Conservation (phyloP, 768 basidiomycete species). For the Leccinum truebloodii region DNA sequence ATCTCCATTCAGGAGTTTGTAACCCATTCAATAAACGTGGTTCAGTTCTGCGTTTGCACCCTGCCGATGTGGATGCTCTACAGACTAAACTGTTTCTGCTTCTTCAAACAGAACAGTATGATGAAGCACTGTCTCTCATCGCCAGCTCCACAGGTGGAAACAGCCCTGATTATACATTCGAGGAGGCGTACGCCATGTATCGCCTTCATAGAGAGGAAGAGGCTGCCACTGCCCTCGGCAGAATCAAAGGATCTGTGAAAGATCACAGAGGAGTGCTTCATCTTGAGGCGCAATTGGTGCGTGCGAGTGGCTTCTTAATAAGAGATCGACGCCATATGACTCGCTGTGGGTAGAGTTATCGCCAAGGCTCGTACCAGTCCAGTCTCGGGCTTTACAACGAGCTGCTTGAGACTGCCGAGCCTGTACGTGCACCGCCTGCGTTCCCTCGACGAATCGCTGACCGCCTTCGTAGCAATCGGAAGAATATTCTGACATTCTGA, state of each 20-base stretch:
- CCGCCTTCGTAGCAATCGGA: constrained; percentile 63
- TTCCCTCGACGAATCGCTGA: constrained; percentile 3
- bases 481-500: constrained; percentile 84
- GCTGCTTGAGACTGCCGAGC: constrained; percentile 74
- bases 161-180: constrained; percentile 45
- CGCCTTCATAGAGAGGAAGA: constrained; percentile 77
- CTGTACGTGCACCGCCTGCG: constrained; percentile 49
- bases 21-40: constrained; percentile 14
- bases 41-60: constrained; percentile 70
- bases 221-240: constrained; percentile 53
- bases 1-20: constrained; percentile 23
- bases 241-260: constrained; percentile 44
- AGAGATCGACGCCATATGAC: constrained; percentile 17
- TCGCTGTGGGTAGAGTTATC: constrained; percentile 58
- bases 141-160: constrained; percentile 18
- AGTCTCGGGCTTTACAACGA: constrained; percentile 81
- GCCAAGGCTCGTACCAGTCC: constrained; percentile 70
- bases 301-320: constrained; percentile 29
- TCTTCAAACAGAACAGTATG: constrained; percentile 84
- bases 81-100: constrained; percentile 87
- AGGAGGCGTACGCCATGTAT: constrained; percentile 82
- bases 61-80: constrained; percentile 67
- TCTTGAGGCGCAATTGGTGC: constrained; percentile 86
- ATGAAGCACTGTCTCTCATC: constrained; percentile 64
- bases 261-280: constrained; percentile 68